phyloP scores from a whole-genome alignment of 2,329 filamentous ascomycete species.

The Colletotrichum noveboracense region DNA sequence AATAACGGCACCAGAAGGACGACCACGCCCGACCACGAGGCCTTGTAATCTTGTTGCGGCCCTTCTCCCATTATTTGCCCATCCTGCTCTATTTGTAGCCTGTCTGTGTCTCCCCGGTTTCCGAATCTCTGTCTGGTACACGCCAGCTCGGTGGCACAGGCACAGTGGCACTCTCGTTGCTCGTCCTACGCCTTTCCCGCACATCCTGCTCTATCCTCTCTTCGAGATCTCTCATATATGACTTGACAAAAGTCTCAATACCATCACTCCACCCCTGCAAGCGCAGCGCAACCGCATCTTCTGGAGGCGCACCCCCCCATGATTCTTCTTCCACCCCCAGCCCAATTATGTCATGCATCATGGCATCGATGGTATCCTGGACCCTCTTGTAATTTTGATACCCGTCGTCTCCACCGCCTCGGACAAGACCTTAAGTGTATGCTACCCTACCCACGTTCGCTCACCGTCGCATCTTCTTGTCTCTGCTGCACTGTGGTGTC shows the following conservation, averaged over 20 bases:
- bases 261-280: slow-evolving; percentile 22
- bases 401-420: slow-evolving; percentile 24
- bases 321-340: slow-evolving; percentile 23
- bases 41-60: slow-evolving; percentile 11
- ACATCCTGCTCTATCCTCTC: background rate
- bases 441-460: slow-evolving; percentile 11
- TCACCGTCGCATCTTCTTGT: slow-evolving; percentile 18
- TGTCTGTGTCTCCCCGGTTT: background rate
- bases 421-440: slow-evolving; percentile 11
- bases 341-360: slow-evolving; percentile 53
- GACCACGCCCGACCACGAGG: background rate
- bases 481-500: slow-evolving; percentile 6
- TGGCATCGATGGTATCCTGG: slow-evolving; percentile 36
- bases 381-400: slow-evolving; percentile 39
- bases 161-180: background rate
- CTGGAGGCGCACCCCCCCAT: slow-evolving; percentile 12
- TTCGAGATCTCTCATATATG: slow-evolving; percentile 10
- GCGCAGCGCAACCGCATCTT: slow-evolving; percentile 12
- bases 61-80: background rate
- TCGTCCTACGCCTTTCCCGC: background rate
- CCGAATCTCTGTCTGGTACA: background rate
- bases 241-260: slow-evolving; percentile 23
- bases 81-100: background rate
- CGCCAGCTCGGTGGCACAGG: background rate
- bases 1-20: slow-evolving; percentile 6